These are phyloP conservation scores for Aspergillus steynii DNA, from an alignment of 495 filamentous ascomycete genomes.

Conservation along the genomic window DNA sequence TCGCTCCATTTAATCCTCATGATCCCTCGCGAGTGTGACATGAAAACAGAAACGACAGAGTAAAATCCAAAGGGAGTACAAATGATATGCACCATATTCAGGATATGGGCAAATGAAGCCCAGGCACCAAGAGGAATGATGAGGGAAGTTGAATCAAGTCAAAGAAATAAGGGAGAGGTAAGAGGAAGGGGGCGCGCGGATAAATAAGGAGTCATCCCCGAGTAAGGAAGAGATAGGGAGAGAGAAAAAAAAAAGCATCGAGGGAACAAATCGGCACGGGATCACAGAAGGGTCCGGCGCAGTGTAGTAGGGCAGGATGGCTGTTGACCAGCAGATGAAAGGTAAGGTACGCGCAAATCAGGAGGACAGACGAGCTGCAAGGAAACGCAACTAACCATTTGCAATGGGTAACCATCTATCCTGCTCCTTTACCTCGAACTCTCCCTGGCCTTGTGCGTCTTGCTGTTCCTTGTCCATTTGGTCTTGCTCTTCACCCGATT, in stretches of 20 bases:
- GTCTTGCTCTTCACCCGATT: conserved; percentile 85
- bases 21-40: neutral
- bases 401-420: conserved; percentile 99
- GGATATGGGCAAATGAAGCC: neutral
- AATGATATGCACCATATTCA: neutral
- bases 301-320: conserved; percentile 39
- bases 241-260: conserved; percentile 14
- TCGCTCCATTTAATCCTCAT: neutral
- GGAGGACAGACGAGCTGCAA: conserved; percentile 52
- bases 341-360: conserved; percentile 60
- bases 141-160: neutral
- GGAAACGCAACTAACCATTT: conserved; percentile 85
- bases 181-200: neutral
- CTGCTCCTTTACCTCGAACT: conserved; percentile 99
- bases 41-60: neutral
- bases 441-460: conserved; percentile 64
- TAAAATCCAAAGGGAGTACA: neutral
- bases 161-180: neutral
- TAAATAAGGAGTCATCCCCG: neutral
- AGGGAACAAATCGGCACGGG: conserved; percentile 13
- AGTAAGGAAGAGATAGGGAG: conserved; percentile 2
- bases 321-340: conserved; percentile 49
- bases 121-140: neutral
- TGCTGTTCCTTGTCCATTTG: conserved; percentile 72
- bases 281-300: neutral